phyloP scores from a whole-genome alignment of 2,329 filamentous ascomycete species.

The Ophiognomonia clavigignenti-juglandacearum region DNA sequence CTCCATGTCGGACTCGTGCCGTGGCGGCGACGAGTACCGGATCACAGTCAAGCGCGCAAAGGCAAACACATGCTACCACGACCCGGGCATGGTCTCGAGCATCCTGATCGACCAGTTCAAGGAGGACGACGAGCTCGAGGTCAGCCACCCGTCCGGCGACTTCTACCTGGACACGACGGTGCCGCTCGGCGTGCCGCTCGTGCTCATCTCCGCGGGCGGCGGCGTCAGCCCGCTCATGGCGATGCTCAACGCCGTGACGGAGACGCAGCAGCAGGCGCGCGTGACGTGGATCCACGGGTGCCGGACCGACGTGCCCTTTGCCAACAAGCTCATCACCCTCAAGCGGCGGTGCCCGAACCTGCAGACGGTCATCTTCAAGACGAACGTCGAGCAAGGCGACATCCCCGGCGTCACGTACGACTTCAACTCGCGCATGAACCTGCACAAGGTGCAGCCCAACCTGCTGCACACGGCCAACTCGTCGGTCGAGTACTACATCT shows the following conservation, averaged over 20 bases:
- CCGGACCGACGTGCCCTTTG: conserved; percentile 44
- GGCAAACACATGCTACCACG: conserved; percentile 38
- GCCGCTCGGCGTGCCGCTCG: conserved; percentile 36
- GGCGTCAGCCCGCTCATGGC: conserved; percentile 52
- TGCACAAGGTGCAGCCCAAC: conserved; percentile 31
- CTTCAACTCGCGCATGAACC: conserved; percentile 34
- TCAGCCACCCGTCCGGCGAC: conserved; percentile 58
- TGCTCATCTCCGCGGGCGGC: conserved; percentile 53
- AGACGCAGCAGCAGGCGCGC: conserved; percentile 35
- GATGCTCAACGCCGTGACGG: conserved; percentile 47
- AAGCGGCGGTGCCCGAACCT: conserved; percentile 26
- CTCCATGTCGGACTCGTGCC: conserved; percentile 60
- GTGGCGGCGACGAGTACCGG: conserved; percentile 50
- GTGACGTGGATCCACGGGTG: conserved; percentile 53
- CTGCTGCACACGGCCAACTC: conserved; percentile 36
- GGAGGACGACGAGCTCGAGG: conserved; percentile 54
- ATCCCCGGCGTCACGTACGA: conserved; percentile 34
- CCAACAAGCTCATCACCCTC: conserved; percentile 40
- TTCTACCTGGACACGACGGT: conserved; percentile 43
- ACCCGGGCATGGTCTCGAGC: conserved; percentile 61
- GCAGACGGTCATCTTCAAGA: conserved; percentile 39
- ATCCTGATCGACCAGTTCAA: conserved; percentile 55
- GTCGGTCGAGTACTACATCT: conserved; percentile 42
- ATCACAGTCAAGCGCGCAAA: conserved; percentile 62
- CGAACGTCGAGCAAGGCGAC: conserved; percentile 37